phyloP scores from a whole-genome alignment of 192 early-diverging fungal genomes.

The Coemansia brasiliensis region DNA sequence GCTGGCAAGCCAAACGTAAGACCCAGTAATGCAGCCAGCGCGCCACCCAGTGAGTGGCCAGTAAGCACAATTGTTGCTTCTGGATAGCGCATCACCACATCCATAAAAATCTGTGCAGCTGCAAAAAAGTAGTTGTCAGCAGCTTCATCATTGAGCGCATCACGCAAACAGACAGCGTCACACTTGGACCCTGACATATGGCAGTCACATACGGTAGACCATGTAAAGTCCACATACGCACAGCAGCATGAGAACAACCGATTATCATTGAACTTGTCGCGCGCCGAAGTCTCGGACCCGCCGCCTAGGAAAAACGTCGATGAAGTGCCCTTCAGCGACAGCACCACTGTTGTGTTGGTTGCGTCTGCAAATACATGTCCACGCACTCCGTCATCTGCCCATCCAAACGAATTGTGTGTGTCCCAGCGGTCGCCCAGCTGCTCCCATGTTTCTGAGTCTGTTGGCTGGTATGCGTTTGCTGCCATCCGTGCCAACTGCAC shows the following conservation, averaged over 20 bases:
- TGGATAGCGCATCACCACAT: slow-evolving; percentile 67
- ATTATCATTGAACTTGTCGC: slow-evolving; percentile 88
- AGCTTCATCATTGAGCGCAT: slow-evolving; percentile 61
- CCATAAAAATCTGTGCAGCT: slow-evolving; percentile 65
- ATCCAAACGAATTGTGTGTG: slow-evolving; percentile 70
- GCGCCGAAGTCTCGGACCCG: slow-evolving; percentile 67
- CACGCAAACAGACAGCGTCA: slow-evolving; percentile 61
- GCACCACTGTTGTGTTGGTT: slow-evolving; percentile 66
- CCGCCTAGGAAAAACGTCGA: slow-evolving; percentile 65
- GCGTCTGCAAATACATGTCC: slow-evolving; percentile 85
- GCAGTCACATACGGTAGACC: slow-evolving; percentile 87
- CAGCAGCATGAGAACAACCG: slow-evolving; percentile 96
- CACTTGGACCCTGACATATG: slow-evolving; percentile 61
- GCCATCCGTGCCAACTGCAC: slow-evolving; percentile 77
- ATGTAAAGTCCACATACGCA: slow-evolving; percentile 75
- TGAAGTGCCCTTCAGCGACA: slow-evolving; percentile 87
- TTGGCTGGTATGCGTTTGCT: slow-evolving; percentile 79
- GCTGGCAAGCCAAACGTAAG: slow-evolving; percentile 83
- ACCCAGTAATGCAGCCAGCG: slow-evolving; percentile 71
- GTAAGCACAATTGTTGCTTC: slow-evolving; percentile 72
- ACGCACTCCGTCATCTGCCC: slow-evolving; percentile 71
- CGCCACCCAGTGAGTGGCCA: slow-evolving; percentile 86
- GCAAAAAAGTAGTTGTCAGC: slow-evolving; percentile 54
- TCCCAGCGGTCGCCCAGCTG: slow-evolving; percentile 66
- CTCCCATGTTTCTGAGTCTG: slow-evolving; percentile 65